Conservation (phyloP, 495 filamentous ascomycete genomes). For the Penicillium ucsense region DNA sequence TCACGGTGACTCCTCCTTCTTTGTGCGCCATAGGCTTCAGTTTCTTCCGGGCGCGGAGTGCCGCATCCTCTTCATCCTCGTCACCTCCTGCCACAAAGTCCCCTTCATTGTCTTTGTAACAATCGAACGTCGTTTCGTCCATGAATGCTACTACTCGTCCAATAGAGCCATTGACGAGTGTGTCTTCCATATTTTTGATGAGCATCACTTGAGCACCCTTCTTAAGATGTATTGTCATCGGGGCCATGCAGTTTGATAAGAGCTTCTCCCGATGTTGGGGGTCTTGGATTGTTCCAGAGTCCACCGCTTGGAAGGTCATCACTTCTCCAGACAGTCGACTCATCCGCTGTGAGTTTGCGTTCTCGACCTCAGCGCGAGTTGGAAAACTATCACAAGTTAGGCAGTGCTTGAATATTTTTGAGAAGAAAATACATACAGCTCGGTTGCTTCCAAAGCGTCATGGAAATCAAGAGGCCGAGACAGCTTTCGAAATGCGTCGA, state of each 20-base stretch:
- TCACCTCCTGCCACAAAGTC: slow-evolving; percentile 35
- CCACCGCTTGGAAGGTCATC: slow-evolving; percentile 58
- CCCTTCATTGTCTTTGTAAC: slow-evolving; percentile 47
- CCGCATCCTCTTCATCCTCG: slow-evolving; percentile 30
- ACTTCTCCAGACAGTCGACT: slow-evolving; percentile 54
- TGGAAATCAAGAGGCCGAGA: slow-evolving; percentile 58
- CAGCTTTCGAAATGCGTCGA: slow-evolving; percentile 60
- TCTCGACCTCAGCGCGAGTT: slow-evolving; percentile 81
- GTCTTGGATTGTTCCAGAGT: slow-evolving; percentile 68
- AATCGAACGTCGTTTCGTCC: slow-evolving; percentile 68
- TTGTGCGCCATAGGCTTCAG: slow-evolving; percentile 35
- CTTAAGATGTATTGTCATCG: slow-evolving; percentile 65
- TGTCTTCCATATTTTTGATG: slow-evolving; percentile 98
- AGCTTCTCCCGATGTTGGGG: slow-evolving; percentile 60
- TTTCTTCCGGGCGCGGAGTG: slow-evolving; percentile 38
- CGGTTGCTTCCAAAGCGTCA: slow-evolving; percentile 79
- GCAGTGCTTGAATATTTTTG: slow-evolving; percentile 14
- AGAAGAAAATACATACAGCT: slow-evolving; percentile 48
- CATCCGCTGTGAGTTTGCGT: slow-evolving; percentile 71
- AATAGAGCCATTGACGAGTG: slow-evolving; percentile 86
- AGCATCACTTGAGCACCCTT: slow-evolving; percentile 95
- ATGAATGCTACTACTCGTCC: slow-evolving; percentile 81
- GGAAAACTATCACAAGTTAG: slow-evolving; percentile 57
- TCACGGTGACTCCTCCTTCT: slow-evolving; percentile 20
- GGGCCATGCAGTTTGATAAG: slow-evolving; percentile 86